Conservation (phyloP, 2,329 filamentous ascomycete species). For the Talaromyces sp. region DNA sequence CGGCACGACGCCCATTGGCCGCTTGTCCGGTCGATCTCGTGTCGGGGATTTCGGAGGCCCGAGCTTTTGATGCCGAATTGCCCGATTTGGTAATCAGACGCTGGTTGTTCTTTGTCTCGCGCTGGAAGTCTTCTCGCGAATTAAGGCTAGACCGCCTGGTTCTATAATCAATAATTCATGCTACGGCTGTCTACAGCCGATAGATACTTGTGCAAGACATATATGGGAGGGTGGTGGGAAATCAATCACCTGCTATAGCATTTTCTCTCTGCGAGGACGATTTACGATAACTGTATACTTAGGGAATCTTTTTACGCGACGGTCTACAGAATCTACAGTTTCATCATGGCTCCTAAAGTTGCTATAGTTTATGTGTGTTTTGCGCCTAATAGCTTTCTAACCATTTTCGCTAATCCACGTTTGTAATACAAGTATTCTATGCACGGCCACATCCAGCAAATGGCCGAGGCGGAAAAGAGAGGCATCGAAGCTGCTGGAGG, state of each 20-base stretch:
- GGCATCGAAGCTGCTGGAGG: slow-evolving; percentile 87
- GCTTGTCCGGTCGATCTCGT: background rate
- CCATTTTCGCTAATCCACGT: background rate
- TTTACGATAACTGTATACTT: too few species aligned
- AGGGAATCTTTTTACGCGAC: too few species aligned
- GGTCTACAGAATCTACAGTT: too few species aligned
- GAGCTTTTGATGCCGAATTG: background rate
- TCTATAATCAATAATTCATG: background rate
- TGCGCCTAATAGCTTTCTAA: too few species aligned
- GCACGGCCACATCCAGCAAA: slow-evolving; percentile 80
- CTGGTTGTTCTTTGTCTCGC: background rate
- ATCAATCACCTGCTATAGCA: too few species aligned
- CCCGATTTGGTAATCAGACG: background rate
- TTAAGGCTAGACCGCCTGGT: background rate
- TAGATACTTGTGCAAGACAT: background rate
- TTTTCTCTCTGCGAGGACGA: too few species aligned
- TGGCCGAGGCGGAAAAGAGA: slow-evolving; percentile 85
- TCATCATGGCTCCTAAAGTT: slow-evolving; percentile 73
- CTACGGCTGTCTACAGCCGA: background rate
- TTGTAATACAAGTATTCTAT: slow-evolving; percentile 66
- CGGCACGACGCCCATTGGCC: background rate
- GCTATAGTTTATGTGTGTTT: slow-evolving; percentile 78
- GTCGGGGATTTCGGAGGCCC: background rate
- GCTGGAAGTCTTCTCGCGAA: background rate
- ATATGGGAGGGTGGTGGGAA: background rate